Evolutionary conservation across 2,329 filamentous ascomycete species (phyloP).

Genomic region (Cordyceps fumosorosea): DNA sequence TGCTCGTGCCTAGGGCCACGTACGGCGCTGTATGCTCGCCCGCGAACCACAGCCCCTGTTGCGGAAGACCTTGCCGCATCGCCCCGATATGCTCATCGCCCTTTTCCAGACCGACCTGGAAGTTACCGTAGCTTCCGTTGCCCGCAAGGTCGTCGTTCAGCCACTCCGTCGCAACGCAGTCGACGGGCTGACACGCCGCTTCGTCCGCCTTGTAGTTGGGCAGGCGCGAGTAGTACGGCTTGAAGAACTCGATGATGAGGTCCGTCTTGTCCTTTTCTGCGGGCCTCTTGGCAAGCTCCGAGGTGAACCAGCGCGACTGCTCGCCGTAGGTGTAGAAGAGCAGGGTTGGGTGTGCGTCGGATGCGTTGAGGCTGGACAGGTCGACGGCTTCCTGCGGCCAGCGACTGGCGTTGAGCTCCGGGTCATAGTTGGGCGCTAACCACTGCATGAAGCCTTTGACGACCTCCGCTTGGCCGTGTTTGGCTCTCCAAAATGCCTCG

Average conservation of each 20-base stretch:
- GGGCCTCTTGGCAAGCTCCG: conserved; percentile 33
- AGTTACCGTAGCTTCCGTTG: conserved; percentile 78
- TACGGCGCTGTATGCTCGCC: conserved; percentile 90
- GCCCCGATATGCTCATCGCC: conserved; percentile 66
- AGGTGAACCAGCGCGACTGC: conserved; percentile 49
- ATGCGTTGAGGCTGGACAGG: conserved; percentile 56
- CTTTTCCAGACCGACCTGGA: conserved; percentile 65
- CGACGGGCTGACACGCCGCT: conserved; percentile 54
- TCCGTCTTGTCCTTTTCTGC: conserved; percentile 42
- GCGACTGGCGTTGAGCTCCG: conserved; percentile 50
- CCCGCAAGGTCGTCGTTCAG: conserved; percentile 72
- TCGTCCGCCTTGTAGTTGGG: conserved; percentile 55
- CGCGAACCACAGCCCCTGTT: conserved; percentile 72
- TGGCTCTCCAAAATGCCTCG: conserved; percentile 61
- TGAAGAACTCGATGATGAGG: conserved; percentile 60
- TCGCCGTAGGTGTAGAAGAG: conserved; percentile 75
- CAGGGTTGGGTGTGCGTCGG: conserved; percentile 66
- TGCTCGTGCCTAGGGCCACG: conserved; percentile 79
- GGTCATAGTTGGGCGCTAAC: conserved; percentile 62
- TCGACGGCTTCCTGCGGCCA: conserved; percentile 78
- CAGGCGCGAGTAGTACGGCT: conserved; percentile 70
- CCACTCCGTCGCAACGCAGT: conserved; percentile 69
- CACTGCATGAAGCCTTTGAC: conserved; percentile 69
- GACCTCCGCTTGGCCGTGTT: conserved; percentile 33
- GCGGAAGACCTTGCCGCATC: conserved; percentile 57